phyloP scores from a whole-genome alignment of 768 basidiomycete genomes.

The Imleria badia region DNA sequence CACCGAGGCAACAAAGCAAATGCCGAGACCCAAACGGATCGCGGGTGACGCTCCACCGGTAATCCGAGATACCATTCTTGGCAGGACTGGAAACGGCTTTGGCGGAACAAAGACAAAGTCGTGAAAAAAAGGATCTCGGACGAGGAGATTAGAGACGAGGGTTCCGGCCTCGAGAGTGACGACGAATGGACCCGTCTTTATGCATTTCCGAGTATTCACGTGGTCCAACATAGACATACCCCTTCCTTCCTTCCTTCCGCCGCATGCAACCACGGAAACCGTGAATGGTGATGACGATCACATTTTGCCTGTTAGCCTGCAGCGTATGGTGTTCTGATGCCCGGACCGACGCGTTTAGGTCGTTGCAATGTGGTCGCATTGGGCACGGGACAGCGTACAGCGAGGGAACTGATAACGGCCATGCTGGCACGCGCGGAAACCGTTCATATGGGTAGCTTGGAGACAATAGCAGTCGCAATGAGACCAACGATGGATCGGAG shows the following conservation, averaged over 20 bases:
- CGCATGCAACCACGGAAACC: too few species aligned
- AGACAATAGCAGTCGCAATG: neutral
- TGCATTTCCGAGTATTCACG: conserved; percentile 10
- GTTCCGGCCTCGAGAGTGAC: neutral
- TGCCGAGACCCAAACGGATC: conserved; percentile 15
- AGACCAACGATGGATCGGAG: neutral
- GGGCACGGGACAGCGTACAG: neutral
- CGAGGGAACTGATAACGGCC: neutral
- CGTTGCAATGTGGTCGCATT: neutral
- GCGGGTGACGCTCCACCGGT: neutral
- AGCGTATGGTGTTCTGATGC: neutral
- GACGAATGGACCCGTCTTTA: conserved; percentile 8
- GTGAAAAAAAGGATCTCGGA: too few species aligned
- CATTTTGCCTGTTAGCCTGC: neutral
- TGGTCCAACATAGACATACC: conserved; percentile 11
- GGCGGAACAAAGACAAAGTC: neutral
- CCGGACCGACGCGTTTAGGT: neutral
- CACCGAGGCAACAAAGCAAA: conserved; percentile 12
- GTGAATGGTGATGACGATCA: neutral
- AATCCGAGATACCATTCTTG: conserved; percentile 12
- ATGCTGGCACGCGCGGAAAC: neutral
- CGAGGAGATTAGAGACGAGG: neutral
- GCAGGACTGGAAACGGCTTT: neutral
- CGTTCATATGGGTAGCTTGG: neutral
- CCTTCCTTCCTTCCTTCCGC: conserved; percentile 11